Evolutionary conservation across 768 basidiomycete genomes (phyloP), one percentile per base, ranked within the genome.

Genomic region (Filobasidium floriforme): DNA sequence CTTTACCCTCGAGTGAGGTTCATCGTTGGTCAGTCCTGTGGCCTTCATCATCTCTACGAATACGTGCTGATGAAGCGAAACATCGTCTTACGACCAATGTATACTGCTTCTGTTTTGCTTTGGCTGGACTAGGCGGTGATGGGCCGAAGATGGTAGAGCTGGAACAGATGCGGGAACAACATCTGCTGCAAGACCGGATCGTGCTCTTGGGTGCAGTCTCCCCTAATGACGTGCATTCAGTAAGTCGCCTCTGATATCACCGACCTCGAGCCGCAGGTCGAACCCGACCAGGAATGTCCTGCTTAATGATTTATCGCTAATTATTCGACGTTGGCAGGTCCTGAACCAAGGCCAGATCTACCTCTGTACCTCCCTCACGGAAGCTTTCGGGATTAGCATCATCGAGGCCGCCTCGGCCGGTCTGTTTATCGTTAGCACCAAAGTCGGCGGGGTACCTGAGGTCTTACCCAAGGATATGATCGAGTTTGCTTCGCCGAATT

Each of bases 371-470:
- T 93, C 92, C 0, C 83, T 98, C 28, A 98, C 94, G 0, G 96
- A 98, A 76, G 85, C 96, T 0, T 99, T 98, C 71, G 94, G 96
- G 0, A 98, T 94, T 70, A 90, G 89, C n/a, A 92, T 94, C 69
- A 84, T 99, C 51, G 96, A 99, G 80, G 96, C 94, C 0, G 96
- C 96, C 0, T 93, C 90, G 69, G 86, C 91, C 0, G 94, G 96
- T 0, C 82, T 97, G 18, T 94, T 94, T 74, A 88, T 97, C 60
- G 94, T 98, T 59, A 88, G 88, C 49, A 98, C 96, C 0, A 85
- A 87, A 52, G 94, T 97, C 0, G 96, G 96, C 0, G 96, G 96
- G 0, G 90, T 97, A 0, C 91, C 94, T 0, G 96, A 98, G 77
- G 89, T 98, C 63, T 80, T 99, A 15, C 96, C 96, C 0, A 81